phyloP scores from a whole-genome alignment of 225 moss, liverwort and hornwort species.

The Ulota crispa region DNA sequence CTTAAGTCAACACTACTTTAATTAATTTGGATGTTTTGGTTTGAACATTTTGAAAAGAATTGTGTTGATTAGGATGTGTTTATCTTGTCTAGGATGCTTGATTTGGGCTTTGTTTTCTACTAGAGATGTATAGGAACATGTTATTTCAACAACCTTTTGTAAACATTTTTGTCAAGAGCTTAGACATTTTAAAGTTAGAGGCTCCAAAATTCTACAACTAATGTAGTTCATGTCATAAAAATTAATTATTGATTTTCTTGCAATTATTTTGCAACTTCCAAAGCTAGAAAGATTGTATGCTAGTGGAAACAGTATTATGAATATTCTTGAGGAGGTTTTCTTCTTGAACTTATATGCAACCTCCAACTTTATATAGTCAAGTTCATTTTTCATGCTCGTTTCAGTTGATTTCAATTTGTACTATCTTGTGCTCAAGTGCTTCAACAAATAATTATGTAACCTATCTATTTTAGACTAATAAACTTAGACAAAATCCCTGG shows the following conservation, averaged over 20 bases:
- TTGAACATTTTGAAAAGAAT: too few species aligned
- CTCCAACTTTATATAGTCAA: background rate
- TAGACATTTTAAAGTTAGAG: background rate
- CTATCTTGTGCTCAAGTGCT: background rate
- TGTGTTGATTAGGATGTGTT: too few species aligned
- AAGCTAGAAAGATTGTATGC: slow-evolving; percentile 26
- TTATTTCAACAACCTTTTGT: background rate
- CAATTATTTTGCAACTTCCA: slow-evolving; percentile 8
- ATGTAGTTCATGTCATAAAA: background rate
- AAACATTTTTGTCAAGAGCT: too few species aligned
- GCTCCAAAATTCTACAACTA: background rate
- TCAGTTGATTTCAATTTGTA: background rate
- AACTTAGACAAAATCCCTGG: too few species aligned
- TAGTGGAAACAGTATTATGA: background rate
- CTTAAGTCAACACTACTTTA: too few species aligned
- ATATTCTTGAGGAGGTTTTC: slow-evolving; percentile 15
- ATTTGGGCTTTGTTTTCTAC: too few species aligned
- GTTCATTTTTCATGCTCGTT: background rate
- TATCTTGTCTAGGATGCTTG: too few species aligned
- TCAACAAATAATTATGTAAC: background rate
- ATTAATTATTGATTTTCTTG: background rate
- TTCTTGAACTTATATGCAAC: background rate
- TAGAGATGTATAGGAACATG: too few species aligned
- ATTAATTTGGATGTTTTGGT: too few species aligned
- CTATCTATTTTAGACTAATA: too few species aligned